These are phyloP conservation scores for Colletotrichum navitas DNA, from an alignment of 2,329 filamentous ascomycete genomes.

Conservation along the genomic window DNA sequence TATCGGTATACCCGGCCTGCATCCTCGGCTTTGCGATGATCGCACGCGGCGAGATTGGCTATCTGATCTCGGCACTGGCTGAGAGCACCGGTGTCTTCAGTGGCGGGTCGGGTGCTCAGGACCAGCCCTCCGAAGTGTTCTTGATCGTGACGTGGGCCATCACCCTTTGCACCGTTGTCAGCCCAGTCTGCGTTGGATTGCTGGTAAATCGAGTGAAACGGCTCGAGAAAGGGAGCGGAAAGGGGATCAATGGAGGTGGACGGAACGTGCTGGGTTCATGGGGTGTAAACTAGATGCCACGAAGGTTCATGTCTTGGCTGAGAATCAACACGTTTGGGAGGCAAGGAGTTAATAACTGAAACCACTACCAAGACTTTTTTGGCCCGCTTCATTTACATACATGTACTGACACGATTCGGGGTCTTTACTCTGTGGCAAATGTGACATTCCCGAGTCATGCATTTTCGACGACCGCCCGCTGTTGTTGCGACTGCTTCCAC, in stretches of 20 bases:
- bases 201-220: constrained; percentile 58
- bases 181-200: constrained; percentile 62
- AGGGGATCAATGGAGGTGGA: not conserved
- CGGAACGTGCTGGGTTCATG: constrained; percentile 39
- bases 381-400: constrained; percentile 1
- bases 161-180: constrained; percentile 65
- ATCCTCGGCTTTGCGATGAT: constrained; percentile 79
- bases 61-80: constrained; percentile 78
- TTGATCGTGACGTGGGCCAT: constrained; percentile 69
- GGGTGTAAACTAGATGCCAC: constrained; percentile 29
- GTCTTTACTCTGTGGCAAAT: not conserved
- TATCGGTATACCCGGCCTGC: constrained; percentile 75
- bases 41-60: constrained; percentile 83
- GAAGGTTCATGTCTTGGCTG: too few relatives aligned
- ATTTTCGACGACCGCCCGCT: constrained; percentile 6
- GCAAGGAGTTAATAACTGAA: constrained; percentile 6
- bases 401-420: not conserved
- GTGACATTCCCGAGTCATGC: constrained; percentile 21
- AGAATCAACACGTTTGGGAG: not conserved
- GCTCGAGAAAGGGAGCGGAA: constrained; percentile 42
- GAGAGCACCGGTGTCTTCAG: constrained; percentile 63
- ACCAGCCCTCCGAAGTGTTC: constrained; percentile 57
- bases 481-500: constrained; percentile 52
- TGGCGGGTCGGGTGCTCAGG: constrained; percentile 19
- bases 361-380: constrained; percentile 19